Base-by-base conservation (phyloP, 331 rosid genomes). In the Quercus tomentella region DNA sequence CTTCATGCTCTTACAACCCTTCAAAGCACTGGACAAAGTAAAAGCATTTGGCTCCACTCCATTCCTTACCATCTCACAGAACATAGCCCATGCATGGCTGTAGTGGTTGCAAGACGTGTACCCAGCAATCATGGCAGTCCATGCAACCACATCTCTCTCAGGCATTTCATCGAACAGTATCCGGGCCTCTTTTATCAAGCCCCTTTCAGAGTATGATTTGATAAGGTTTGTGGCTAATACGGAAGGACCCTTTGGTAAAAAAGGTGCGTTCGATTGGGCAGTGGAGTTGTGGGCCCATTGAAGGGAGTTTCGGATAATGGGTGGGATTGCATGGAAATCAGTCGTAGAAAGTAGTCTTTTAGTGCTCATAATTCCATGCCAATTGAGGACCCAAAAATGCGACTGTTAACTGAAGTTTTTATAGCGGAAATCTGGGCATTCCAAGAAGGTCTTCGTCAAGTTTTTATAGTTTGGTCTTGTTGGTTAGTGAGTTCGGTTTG, bases 61-160 rank as follows among this genome's bases (percentile, higher is more conserved):
- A 62, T 67, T 68, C 74, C 69, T 78, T 54, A 90, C 66, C 97
- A 94, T 92, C 76, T 87, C 86, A 68, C 78, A 77, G 41, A 92
- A 90, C 78, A 86, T 16, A 49, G 45, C 69, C 97, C 94, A 93
- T 0, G 96, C 89, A 49, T 63, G 30, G 41, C 15, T 11, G 72
- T 89, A 77, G 35, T 73, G 86, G 63, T 84, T 74, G 80, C 91
- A 89, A 28, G 93, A 85, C 10, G 86, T 78, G 81, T 87, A 84
- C 74, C 97, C 94, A 45, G 90, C 82, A 70, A 93, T 83, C 94
- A 92, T 90, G 56, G 89, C 87, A 7, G 96, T 93, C 96, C 96
- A 92, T 6, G 92, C 41, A 1, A 92, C 85, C 28, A 88, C 91
- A 35, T 93, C 90, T 84, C 87, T 78, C 0, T 81, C 86, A 35